Base-by-base conservation (phyloP, 805 yeast species). In the Kuraishia capsulata region DNA sequence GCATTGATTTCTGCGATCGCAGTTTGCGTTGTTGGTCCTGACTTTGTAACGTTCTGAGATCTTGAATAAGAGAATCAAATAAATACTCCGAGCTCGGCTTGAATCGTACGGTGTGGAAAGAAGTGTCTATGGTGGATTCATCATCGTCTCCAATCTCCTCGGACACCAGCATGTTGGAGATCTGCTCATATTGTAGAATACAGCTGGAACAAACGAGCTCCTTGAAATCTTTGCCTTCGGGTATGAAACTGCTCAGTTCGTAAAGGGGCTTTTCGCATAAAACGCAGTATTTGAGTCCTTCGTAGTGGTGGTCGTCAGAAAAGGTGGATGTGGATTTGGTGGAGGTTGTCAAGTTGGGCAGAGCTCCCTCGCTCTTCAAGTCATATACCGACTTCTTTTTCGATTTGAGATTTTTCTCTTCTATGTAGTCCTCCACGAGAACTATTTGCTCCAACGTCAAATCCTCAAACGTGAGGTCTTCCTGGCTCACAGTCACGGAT, bases 261-360 rank as follows among this genome's bases (percentile, higher is more conserved):
- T 80, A 81, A 21, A 81, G 53, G 13, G 87, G 84, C 39, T 69
- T 71, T 29, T 79, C 85, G 54, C 90, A 81, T 10, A 81, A 60
- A n/a, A 78, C 74, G 51, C 90, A 81, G 48, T 72, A 58, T 43
- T 67, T 67, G 28, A 72, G 43, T 60, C 61, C 30, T 57, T 46
- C 10, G 67, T 69, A 0, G 67, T 68, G 26, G 62, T 53, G 36
- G 54, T 53, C 16, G 29, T 44, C 35, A 11, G 21, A 23, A 31
- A 30, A 18, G 21, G 36, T 21, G 37, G 30, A 67, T 66, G 47
- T 59, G 59, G 26, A 64, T 59, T 30, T 56, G 34, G 20, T 23
- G 8, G 31, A 26, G 11, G 49, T 21, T 10, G 29, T 14, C 33
- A 14, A 13, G 17, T 8, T 16, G 28, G 30, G 37, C 37, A 24